Base-by-base conservation (phyloP, 78 protist genomes). In the slime mould (Dictyostelium discoideum) region DNA sequence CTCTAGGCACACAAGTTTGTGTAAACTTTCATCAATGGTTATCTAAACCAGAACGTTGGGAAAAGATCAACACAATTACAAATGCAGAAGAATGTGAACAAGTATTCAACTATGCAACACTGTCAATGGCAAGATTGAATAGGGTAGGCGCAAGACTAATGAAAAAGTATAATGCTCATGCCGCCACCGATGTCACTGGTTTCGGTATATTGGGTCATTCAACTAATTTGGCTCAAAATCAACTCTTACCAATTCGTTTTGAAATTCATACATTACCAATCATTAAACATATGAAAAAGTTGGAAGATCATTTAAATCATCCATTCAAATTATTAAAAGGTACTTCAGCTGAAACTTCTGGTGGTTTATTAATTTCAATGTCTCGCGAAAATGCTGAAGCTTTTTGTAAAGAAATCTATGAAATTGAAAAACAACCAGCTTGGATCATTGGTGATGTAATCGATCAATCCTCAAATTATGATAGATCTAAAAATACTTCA, bases 171-270 rank as follows among this genome's bases (percentile, higher is more conserved):
- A 90, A 84, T 9, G 98, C 99, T 8, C 98, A 88, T 65, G 98
- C 95, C 0, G 97, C 98, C 32, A 98, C 99, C 1, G 99, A 98
- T 73, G 98, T 98, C 57, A 98, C 99, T 0, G 99, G 99, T 4
- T 98, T 98, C 40, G 98, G 98, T 10, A 74, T 96, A 6, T 26
- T 94, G 2, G 98, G 98, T 10, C 98, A 98, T 96, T 84, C 97
- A 22, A 65, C 46, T 22, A 98, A 98, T 69, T 89, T 98, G 8
- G 98, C 97, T 0, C 76, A 74, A 37, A 86, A 84, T 37, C 98
- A 96, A 85, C 24, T 60, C 24, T 79, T 2, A 14, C 48, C 88
- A 0, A 83, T 93, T 26, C 26, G 26, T 40, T 87, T 97, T 37
- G 89, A 87, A 16, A 83, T 97, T 14, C 92, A 94, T 37, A 85